Conservation (phyloP, 345 rosid species). For the Citrus sp. region DNA sequence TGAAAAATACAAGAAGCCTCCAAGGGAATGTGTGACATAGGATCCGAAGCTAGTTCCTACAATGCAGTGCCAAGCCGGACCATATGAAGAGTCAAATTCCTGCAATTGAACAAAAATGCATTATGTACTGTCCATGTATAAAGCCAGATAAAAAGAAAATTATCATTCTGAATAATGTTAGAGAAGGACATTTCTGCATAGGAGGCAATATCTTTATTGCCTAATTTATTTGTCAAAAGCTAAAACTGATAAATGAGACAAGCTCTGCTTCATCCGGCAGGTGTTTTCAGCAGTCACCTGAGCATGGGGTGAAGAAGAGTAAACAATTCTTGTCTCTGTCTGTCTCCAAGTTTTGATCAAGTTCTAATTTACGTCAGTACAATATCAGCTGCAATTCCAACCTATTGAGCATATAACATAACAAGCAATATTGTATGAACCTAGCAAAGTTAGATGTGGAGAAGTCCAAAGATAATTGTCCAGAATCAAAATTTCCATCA, state of each 20-base stretch:
- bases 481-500: not conserved
- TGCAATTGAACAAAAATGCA: constrained; percentile 25
- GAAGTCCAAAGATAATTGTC: not conserved
- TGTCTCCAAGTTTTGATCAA: not conserved
- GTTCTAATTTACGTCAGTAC: not conserved
- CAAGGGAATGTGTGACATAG: constrained; percentile 82
- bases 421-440: not conserved
- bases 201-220: not conserved
- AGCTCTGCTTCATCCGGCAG: not conserved
- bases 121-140: not conserved
- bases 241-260: not conserved
- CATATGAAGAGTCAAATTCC: constrained; percentile 84
- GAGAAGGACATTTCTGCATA: not conserved
- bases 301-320: not conserved
- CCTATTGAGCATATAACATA: not conserved
- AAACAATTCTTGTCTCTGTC: not conserved
- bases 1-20: constrained; percentile 94
- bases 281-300: not conserved
- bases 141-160: not conserved
- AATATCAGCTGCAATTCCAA: not conserved
- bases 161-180: not conserved
- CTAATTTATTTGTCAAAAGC: not conserved
- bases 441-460: not conserved
- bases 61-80: constrained; percentile 99
- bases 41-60: constrained; percentile 98